phyloP scores from a whole-genome alignment of 2,329 filamentous ascomycete genomes.

The Hawksworthiomyces lignivorus region DNA sequence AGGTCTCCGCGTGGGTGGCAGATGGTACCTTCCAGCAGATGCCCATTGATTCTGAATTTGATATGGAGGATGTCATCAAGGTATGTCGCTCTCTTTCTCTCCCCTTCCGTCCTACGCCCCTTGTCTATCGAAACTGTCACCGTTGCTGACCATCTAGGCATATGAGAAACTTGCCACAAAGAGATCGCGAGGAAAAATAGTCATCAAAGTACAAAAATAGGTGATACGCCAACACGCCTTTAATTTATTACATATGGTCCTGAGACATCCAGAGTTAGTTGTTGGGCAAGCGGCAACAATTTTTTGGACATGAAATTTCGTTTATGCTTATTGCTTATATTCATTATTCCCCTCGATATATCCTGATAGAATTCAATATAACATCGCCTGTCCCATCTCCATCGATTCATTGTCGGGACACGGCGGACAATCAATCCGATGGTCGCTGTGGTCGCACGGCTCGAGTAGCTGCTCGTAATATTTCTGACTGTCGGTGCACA shows the following conservation, averaged over 20 bases:
- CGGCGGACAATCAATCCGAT: conserved; percentile 6
- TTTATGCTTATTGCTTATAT: no score
- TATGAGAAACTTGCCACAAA: conserved; percentile 25
- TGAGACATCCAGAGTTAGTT: no score
- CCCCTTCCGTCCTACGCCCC: no score
- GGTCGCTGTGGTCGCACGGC: conserved; percentile 7
- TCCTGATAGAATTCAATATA: no score
- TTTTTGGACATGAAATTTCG: no score
- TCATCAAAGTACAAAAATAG: conserved; percentile 27
- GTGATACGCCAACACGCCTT: conserved; percentile 1
- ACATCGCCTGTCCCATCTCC: not conserved
- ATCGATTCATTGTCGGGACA: not conserved
- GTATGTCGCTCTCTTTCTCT: conserved; percentile 13
- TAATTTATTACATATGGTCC: no score
- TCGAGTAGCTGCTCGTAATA: conserved; percentile 11
- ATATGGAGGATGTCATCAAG: conserved; percentile 22
- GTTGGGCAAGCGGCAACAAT: no score
- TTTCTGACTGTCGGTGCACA: conserved; percentile 6
- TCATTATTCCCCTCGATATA: no score
- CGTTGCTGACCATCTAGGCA: conserved; percentile 16
- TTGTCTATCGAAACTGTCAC: no score
- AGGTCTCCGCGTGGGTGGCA: conserved; percentile 20
- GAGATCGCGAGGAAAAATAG: conserved; percentile 25
- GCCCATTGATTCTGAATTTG: conserved; percentile 24
- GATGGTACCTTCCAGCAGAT: conserved; percentile 21